Conservation (phyloP, 2,329 filamentous ascomycete species). For the Epichloe gansuensis region DNA sequence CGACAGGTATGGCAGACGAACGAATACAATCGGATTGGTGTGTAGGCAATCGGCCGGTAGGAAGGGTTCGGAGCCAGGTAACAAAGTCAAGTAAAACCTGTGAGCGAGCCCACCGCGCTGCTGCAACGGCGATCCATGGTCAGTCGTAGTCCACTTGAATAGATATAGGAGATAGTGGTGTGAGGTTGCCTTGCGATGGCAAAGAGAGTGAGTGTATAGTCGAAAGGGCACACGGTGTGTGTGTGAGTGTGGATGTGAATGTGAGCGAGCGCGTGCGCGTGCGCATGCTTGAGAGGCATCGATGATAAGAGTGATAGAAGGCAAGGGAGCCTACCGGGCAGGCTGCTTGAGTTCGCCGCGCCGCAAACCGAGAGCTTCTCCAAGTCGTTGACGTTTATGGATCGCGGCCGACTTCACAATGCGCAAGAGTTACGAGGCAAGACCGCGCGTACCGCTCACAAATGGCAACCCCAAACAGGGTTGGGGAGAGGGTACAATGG, state of each 20-base stretch:
- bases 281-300: not conserved
- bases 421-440: slow-evolving; percentile 4
- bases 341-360: slow-evolving; percentile 7
- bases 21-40: not conserved
- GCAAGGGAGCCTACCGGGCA: slow-evolving; percentile 9
- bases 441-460: slow-evolving; percentile 22
- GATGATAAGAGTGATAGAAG: slow-evolving; percentile 2
- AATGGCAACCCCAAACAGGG: slow-evolving; percentile 6
- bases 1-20: not conserved
- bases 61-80: not conserved
- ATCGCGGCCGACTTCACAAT: slow-evolving; percentile 7
- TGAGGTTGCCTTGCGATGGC: slow-evolving; percentile 1
- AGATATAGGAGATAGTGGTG: not conserved
- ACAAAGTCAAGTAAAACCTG: not conserved
- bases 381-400: slow-evolving; percentile 5
- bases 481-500: not conserved
- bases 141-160: slow-evolving; percentile 8
- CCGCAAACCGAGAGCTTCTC: not conserved
- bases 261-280: not conserved
- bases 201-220: not conserved
- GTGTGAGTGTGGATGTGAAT: not conserved
- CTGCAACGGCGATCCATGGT: slow-evolving; percentile 7
- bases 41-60: slow-evolving; percentile 1
- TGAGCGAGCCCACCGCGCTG: not conserved
- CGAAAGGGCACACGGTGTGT: not conserved